These are phyloP conservation scores for Nothophaeocryptopus gaeumannii DNA, from an alignment of 2,329 filamentous ascomycete species.

Conservation along the genomic window DNA sequence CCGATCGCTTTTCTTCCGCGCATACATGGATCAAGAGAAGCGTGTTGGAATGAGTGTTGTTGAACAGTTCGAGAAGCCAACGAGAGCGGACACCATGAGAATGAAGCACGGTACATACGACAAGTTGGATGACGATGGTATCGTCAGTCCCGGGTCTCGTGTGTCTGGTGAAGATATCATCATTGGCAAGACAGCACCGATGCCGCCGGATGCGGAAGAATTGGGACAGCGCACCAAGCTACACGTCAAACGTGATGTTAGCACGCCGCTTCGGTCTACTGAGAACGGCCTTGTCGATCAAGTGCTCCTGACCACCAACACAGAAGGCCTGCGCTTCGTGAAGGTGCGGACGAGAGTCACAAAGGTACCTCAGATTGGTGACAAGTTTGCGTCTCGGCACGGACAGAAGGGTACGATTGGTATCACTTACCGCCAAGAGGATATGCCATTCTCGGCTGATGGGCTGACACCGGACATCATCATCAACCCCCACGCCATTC, in stretches of 20 bases:
- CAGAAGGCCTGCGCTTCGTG: constrained; percentile 90
- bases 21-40: constrained; percentile 97
- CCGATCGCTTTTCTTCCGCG: constrained; percentile 95
- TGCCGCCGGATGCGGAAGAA: constrained; percentile 88
- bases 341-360: constrained; percentile 97
- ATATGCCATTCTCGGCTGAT: constrained; percentile 95
- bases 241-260: constrained; percentile 92
- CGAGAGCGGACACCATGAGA: constrained; percentile 79
- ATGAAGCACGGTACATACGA: constrained; percentile 71
- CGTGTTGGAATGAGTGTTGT: constrained; percentile 89
- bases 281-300: constrained; percentile 96
- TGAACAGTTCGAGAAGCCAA: constrained; percentile 94
- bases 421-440: constrained; percentile 95
- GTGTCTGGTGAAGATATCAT: constrained; percentile 98
- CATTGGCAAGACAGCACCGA: constrained; percentile 96
- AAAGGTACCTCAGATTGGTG: constrained; percentile 96
- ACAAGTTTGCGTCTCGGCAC: constrained; percentile 99
- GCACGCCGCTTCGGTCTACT: constrained; percentile 88
- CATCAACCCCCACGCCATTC: constrained; percentile 99
- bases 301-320: constrained; percentile 90
- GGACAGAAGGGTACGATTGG: constrained; percentile 99
- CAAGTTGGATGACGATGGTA: constrained; percentile 94
- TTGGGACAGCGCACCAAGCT: constrained; percentile 85
- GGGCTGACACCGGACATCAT: constrained; percentile 93
- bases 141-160: constrained; percentile 88